Percentiles rank a stretch among this genome's conserved stretches.
These are phyloP conservation scores for Cyberlindnera meyerae DNA, from an alignment of 805 yeast genomes.

Conservation along the genomic window DNA sequence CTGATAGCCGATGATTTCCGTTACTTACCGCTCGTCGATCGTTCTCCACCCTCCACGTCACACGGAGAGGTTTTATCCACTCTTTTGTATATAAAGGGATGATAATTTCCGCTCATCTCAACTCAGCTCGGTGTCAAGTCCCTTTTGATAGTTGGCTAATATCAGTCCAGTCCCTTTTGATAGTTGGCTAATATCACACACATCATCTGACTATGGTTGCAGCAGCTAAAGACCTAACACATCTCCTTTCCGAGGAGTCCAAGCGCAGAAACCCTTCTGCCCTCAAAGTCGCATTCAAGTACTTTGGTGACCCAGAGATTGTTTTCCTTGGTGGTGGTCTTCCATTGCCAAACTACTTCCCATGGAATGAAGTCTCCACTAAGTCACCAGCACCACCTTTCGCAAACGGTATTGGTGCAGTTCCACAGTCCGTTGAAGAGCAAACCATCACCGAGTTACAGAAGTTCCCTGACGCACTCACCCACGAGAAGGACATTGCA, in stretches of 20 bases:
- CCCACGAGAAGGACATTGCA: slow-evolving; percentile 56
- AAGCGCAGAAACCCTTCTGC: slow-evolving; percentile 71
- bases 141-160: too few species aligned
- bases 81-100: too few species aligned
- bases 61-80: too few species aligned
- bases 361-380: slow-evolving; percentile 72
- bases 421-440: slow-evolving; percentile 36
- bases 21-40: too few species aligned
- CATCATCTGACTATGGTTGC: slow-evolving; percentile 19
- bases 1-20: too few species aligned
- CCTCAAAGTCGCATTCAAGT: slow-evolving; percentile 78
- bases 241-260: slow-evolving; percentile 75
- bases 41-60: too few species aligned
- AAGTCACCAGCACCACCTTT: slow-evolving; percentile 80
- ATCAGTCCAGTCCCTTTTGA: too few species aligned
- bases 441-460: slow-evolving; percentile 31
- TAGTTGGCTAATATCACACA: too few species aligned
- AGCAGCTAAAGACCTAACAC: slow-evolving; percentile 68
- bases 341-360: slow-evolving; percentile 88
- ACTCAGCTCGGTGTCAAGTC: too few species aligned
- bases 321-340: slow-evolving; percentile 94
- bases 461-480: slow-evolving; percentile 39
- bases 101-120: too few species aligned
- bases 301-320: slow-evolving; percentile 66
- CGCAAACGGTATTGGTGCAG: slow-evolving; percentile 66